These are phyloP conservation scores for Sequoia sempervirens DNA, from an alignment of 75 land plant genomes.

Conservation along the genomic window DNA sequence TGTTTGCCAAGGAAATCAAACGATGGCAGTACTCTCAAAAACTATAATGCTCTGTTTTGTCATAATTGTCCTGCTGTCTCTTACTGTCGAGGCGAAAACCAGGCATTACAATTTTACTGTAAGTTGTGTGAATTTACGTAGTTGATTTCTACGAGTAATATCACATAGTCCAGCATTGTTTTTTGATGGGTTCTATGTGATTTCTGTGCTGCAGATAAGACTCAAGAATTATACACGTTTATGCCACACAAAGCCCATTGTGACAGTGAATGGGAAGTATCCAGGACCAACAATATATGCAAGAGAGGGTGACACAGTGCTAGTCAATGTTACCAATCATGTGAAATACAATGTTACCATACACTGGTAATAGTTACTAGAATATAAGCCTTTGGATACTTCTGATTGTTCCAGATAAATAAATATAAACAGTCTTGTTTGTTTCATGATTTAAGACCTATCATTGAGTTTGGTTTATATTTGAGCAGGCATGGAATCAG, in stretches of 20 bases:
- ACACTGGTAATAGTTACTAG: conserved; percentile 8
- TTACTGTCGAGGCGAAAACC: background rate
- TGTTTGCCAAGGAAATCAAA: background rate
- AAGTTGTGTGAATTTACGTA: background rate
- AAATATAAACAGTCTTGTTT: background rate
- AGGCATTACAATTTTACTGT: conserved; percentile 1
- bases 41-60: background rate
- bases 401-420: background rate
- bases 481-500: conserved; percentile 53
- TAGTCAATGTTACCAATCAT: conserved; percentile 21
- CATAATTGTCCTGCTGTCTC: background rate
- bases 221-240: background rate
- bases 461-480: background rate
- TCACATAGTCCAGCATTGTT: background rate
- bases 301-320: conserved; percentile 23
- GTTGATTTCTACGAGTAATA: background rate
- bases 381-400: background rate
- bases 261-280: conserved; percentile 20
- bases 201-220: background rate
- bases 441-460: background rate
- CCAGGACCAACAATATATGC: conserved; percentile 19
- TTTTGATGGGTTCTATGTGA: background rate
- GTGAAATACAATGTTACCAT: conserved; percentile 15
- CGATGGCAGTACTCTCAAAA: background rate
- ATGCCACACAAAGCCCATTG: conserved; percentile 10